Conservation (phyloP, 257 asterid species). For the Osmanthus fragrans region DNA sequence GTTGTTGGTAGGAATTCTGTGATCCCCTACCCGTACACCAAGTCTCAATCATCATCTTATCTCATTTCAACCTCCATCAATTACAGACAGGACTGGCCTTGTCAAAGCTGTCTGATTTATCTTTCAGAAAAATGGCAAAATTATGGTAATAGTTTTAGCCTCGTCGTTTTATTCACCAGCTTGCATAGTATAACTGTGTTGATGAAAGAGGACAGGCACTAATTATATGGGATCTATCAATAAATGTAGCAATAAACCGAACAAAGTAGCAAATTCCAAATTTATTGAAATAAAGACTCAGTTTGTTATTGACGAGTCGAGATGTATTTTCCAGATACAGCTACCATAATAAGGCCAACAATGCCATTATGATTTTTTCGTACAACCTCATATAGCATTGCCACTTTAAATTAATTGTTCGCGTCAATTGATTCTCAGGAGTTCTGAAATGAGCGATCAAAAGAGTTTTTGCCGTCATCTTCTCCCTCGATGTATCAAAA, state of each 20-base stretch:
- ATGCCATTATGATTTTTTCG: not conserved
- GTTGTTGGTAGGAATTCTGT: too few species aligned
- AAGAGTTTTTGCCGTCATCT: not conserved
- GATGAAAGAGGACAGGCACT: too few species aligned
- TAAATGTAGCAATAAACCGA: too few species aligned
- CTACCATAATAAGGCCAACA: not conserved
- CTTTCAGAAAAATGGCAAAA: not conserved
- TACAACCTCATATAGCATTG: not conserved
- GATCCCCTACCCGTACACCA: too few species aligned
- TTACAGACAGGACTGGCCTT: too few species aligned
- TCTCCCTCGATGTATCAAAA: constrained; percentile 48
- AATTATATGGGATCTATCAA: too few species aligned
- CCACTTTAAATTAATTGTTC: not conserved
- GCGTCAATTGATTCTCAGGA: not conserved
- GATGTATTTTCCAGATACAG: not conserved
- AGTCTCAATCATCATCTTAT: not conserved
- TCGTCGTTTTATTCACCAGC: too few species aligned
- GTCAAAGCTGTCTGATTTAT: too few species aligned
- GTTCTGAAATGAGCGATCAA: not conserved
- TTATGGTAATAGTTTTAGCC: not conserved
- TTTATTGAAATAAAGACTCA: not conserved
- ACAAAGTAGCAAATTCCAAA: not conserved
- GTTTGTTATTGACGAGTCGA: not conserved
- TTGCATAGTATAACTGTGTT: too few species aligned
- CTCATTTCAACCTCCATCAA: not conserved